Percentiles rank a stretch among this genome's conserved stretches.
Conservation (phyloP, 768 basidiomycete species). For the Suillus bovinus region DNA sequence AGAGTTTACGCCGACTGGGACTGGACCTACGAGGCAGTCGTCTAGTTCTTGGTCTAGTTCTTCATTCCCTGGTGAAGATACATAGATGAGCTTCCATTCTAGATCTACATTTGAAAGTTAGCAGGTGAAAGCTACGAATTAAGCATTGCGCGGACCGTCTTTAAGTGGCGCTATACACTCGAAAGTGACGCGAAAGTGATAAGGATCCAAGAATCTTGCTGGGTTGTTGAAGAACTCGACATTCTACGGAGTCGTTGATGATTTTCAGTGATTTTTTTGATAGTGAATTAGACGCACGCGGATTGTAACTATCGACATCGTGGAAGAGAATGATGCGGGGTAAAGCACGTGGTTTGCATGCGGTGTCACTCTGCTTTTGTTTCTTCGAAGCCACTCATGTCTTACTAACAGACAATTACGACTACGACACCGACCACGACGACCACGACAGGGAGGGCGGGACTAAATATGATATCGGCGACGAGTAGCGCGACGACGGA, state of each 20-base stretch:
- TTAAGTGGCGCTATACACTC: constrained; percentile 91
- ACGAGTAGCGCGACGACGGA: not conserved
- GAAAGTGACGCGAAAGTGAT: constrained; percentile 94
- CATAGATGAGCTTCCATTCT: constrained; percentile 98
- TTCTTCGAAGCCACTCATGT: constrained; percentile 6
- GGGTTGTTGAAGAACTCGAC: constrained; percentile 94
- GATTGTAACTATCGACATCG: constrained; percentile 72
- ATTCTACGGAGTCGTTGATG: constrained; percentile 46
- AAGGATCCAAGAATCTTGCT: constrained; percentile 86
- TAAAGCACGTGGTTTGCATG: constrained; percentile 12
- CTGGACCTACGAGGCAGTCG: constrained; percentile 95
- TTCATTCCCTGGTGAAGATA: constrained; percentile 89
- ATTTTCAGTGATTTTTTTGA: not conserved
- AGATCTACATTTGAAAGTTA: constrained; percentile 61
- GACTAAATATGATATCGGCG: constrained; percentile 19
- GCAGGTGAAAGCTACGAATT: not conserved
- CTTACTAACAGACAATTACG: not conserved
- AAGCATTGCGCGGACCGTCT: constrained; percentile 53
- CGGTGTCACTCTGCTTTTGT: constrained; percentile 11
- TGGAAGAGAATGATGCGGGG: constrained; percentile 2
- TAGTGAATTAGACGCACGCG: constrained; percentile 42
- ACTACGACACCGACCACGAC: not conserved
- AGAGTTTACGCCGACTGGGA: constrained; percentile 94
- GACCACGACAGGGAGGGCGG: constrained; percentile 8
- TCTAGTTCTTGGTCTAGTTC: constrained; percentile 97